phyloP scores from a whole-genome alignment of 768 basidiomycete genomes.

The Rhizopogon vulgaris region DNA sequence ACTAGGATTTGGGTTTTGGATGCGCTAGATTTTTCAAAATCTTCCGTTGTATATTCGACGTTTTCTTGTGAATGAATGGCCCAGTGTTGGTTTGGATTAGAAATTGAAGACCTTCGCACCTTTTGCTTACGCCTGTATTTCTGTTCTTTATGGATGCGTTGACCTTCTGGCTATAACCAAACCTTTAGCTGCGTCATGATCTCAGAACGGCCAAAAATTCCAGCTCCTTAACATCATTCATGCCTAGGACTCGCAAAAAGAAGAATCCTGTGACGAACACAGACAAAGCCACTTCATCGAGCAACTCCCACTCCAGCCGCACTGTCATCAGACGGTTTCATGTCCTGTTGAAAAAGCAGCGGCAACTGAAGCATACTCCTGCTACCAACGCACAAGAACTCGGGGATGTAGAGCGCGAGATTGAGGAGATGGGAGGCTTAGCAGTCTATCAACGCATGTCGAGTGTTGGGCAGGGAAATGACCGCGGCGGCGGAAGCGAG shows the following conservation, averaged over 20 bases:
- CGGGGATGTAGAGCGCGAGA: conserved; percentile 50
- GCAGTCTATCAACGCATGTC: conserved; percentile 82
- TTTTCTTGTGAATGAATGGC: neutral
- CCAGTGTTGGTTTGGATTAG: neutral
- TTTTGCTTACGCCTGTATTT: no score
- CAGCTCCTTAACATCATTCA: conserved; percentile 8
- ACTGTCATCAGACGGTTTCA: conserved; percentile 78
- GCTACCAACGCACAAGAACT: conserved; percentile 29
- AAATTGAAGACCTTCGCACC: neutral
- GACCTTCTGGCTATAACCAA: no score
- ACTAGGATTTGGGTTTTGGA: neutral
- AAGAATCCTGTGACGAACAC: conserved; percentile 39
- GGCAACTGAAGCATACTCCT: conserved; percentile 35
- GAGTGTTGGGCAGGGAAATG: conserved; percentile 67
- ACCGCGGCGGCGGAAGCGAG: conserved; percentile 87
- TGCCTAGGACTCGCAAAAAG: conserved; percentile 39
- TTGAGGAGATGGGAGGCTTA: conserved; percentile 70
- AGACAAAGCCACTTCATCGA: conserved; percentile 30
- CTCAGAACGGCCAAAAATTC: neutral
- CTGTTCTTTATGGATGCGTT: no score
- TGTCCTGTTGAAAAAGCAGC: conserved; percentile 64
- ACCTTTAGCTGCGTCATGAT: neutral
- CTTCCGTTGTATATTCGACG: neutral
- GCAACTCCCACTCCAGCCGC: conserved; percentile 56
- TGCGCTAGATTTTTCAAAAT: neutral